Conservation (phyloP, 1,284 basidiomycete species). For the Malassezia yamatoensis region DNA sequence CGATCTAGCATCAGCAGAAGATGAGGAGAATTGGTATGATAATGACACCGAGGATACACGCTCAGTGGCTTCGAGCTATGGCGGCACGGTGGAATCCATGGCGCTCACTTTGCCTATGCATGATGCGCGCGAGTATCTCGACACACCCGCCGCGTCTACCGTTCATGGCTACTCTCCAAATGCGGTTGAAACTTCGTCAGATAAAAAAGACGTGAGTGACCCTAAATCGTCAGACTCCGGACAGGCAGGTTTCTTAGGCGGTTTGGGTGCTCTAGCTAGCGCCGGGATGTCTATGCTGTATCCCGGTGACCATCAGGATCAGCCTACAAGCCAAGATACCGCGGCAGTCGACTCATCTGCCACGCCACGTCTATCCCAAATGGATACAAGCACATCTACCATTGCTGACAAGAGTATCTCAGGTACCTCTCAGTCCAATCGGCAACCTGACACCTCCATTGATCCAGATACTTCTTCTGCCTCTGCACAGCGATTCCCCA, state of each 20-base stretch:
- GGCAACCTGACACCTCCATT: neutral
- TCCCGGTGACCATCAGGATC: neutral
- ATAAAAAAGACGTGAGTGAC: neutral
- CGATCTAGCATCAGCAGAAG: neutral
- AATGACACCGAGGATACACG: neutral
- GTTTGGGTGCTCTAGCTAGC: neutral
- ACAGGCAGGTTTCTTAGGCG: neutral
- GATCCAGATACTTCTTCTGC: neutral
- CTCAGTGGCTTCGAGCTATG: neutral
- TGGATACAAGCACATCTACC: neutral
- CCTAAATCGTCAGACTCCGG: neutral
- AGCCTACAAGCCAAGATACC: neutral
- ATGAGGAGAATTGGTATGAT: neutral
- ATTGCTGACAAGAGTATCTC: neutral
- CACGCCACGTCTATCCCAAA: neutral
- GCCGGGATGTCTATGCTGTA: constrained; percentile 7
- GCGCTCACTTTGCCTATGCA: constrained; percentile 13
- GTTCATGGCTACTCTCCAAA: neutral
- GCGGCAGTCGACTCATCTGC: neutral
- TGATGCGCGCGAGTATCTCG: constrained; percentile 13
- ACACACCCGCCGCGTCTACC: neutral
- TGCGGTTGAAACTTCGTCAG: neutral
- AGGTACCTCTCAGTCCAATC: neutral
- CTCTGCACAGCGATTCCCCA: neutral
- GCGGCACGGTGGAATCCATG: constrained; percentile 5